Conservation (phyloP, 208 protist genomes). For the Tritrichomonas musculus region DNA sequence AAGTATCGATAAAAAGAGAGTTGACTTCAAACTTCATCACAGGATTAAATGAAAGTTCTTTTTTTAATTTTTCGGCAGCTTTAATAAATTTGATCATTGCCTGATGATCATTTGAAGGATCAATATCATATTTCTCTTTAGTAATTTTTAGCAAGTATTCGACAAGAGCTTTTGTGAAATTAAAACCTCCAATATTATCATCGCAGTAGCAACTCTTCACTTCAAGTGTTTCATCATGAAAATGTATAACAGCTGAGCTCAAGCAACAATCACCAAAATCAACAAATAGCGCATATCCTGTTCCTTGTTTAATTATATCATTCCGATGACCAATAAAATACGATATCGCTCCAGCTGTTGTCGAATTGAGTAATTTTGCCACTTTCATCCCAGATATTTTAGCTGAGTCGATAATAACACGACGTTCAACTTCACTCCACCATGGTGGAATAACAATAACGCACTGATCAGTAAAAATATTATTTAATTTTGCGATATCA, state of each 20-base stretch:
- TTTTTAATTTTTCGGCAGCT: conserved; percentile 37
- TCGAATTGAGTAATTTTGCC: conserved; percentile 37
- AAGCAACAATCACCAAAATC: conserved; percentile 42
- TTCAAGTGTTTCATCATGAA: conserved; percentile 22
- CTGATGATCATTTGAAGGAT: conserved; percentile 33
- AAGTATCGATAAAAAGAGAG: conserved; percentile 34
- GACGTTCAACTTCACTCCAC: conserved; percentile 41
- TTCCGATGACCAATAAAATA: conserved; percentile 34
- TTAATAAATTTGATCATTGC: background rate
- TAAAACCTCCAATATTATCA: conserved; percentile 32
- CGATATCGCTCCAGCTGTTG: conserved; percentile 38
- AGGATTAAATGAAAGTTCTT: conserved; percentile 35
- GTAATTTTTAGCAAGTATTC: conserved; percentile 36
- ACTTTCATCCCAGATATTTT: conserved; percentile 41
- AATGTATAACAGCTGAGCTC: conserved; percentile 10
- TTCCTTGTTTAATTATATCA: background rate
- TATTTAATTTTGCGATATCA: background rate
- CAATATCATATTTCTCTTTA: conserved; percentile 29
- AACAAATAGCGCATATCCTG: conserved; percentile 20
- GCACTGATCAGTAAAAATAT: background rate
- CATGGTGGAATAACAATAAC: conserved; percentile 40
- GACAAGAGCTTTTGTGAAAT: conserved; percentile 10
- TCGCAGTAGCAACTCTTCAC: conserved; percentile 33
- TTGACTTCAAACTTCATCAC: conserved; percentile 39
- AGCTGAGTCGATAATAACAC: conserved; percentile 40